phyloP scores from a whole-genome alignment of 345 rosid genomes.

The Pelargonium nanum region DNA sequence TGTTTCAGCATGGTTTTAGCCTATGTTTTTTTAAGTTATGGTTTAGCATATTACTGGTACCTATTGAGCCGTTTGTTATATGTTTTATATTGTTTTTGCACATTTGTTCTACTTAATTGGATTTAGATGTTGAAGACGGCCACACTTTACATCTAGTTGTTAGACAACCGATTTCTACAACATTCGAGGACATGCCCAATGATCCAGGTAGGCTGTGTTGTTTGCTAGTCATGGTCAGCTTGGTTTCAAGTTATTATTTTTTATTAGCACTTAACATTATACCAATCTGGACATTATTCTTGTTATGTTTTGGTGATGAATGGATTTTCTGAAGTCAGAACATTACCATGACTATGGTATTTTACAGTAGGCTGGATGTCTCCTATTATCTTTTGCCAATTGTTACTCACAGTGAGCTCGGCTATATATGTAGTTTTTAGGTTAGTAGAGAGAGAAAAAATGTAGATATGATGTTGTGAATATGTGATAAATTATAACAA shows the following conservation, averaged over 20 bases:
- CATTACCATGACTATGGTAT: background rate
- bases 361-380: no score
- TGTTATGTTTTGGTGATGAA: background rate
- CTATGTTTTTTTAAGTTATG: no score
- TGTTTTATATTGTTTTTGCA: background rate
- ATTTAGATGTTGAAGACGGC: slow-evolving; percentile 73
- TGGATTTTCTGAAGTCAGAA: background rate
- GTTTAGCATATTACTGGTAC: background rate
- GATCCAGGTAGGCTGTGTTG: slow-evolving; percentile 36
- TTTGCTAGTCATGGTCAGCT: background rate
- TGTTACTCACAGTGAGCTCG: no score
- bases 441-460: no score
- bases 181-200: slow-evolving; percentile 33
- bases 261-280: background rate
- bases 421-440: no score
- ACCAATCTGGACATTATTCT: background rate
- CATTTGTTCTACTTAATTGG: slow-evolving; percentile 24
- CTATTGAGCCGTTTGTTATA: background rate
- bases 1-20: background rate
- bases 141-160: slow-evolving; percentile 79
- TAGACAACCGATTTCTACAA: slow-evolving; percentile 47
- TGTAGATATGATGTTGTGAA: no score
- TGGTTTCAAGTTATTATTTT: slow-evolving; percentile 4
- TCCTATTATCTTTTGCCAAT: no score
- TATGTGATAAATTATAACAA: no score